Conservation (phyloP, 2,329 filamentous ascomycete genomes). For the Colletotrichum somersetense region DNA sequence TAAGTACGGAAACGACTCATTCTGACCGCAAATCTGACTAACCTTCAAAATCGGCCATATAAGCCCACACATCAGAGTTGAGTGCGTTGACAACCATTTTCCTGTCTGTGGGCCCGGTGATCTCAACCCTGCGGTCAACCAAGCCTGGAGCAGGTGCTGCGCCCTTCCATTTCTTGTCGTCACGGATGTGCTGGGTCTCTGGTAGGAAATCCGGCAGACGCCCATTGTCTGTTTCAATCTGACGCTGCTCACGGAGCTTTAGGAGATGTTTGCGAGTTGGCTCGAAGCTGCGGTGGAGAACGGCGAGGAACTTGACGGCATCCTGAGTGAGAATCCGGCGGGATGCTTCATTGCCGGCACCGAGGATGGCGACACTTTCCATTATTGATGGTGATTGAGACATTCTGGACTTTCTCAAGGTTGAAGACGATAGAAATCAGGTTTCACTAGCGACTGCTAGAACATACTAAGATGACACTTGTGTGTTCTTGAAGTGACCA, state of each 20-base stretch:
- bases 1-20: background rate
- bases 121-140: constrained; percentile 87
- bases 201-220: constrained; percentile 86
- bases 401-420: background rate
- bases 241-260: constrained; percentile 81
- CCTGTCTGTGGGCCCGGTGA: constrained; percentile 89
- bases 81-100: constrained; percentile 96
- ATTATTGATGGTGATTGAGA: constrained; percentile 15
- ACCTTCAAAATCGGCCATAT: constrained; percentile 90
- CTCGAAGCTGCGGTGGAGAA: constrained; percentile 90
- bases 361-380: constrained; percentile 78
- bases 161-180: constrained; percentile 88
- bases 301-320: constrained; percentile 84
- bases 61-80: constrained; percentile 92
- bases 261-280: constrained; percentile 82
- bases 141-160: constrained; percentile 86
- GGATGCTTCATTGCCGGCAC: constrained; percentile 76
- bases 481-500: background rate
- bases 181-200: constrained; percentile 89
- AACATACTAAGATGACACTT: background rate
- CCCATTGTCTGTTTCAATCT: constrained; percentile 88
- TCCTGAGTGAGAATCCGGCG: constrained; percentile 87
- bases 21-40: fast-evolving
- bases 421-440: background rate
- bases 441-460: background rate